Evolutionary conservation across 768 basidiomycete species (phyloP), one percentile per base, ranked within the genome.

Genomic region (Leccinum longicurvipes): DNA sequence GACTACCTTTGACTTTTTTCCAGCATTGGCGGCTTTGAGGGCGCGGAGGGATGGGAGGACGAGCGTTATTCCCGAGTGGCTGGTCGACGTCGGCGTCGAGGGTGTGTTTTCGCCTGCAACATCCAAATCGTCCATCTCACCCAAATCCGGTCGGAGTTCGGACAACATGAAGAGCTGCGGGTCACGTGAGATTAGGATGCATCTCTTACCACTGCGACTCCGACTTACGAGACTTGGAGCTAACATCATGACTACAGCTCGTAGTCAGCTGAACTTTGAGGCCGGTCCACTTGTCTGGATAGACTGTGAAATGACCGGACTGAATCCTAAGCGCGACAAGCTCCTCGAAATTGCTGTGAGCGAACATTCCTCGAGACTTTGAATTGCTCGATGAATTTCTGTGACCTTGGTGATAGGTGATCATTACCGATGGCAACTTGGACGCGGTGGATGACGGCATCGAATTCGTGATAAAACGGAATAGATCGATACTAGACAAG

Each of bases 251-350:
- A 34, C 34, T 3, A 17, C 34, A 17, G 17, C 34, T 17, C 34
- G 21, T 17, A 23, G 39, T 24, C 54, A 4, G 25, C 11, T 67
- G 9, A 57, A 45, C 45, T 58, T 47, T 5, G 41, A 57, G 11
- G 47, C 46, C 1, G 65, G 62, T 5, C 64, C 64, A 7, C 57
- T 67, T 7, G 65, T 65, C 45, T 93, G 91, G 91, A 79, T 93
- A 50, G 91, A 93, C 69, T 91, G 89, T 62, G 91, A 93, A 73
- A 93, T 93, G 82, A 92, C 91, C 3, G 91, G 91, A 4, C 77
- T 93, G 36, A 72, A 87, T 64, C 79, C 79, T 4, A 76, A 78
- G 47, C 84, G 72, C 39, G 87, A 92, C 71, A 84, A 80, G 59
- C 81, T 93, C 27, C 67, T 93, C 3, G 93, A 96, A 71, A 88